Evolutionary conservation across 2,329 filamentous ascomycete species (phyloP), one percentile per base, ranked within the genome.

Genomic region (Fusarium brevicatenulatum): DNA sequence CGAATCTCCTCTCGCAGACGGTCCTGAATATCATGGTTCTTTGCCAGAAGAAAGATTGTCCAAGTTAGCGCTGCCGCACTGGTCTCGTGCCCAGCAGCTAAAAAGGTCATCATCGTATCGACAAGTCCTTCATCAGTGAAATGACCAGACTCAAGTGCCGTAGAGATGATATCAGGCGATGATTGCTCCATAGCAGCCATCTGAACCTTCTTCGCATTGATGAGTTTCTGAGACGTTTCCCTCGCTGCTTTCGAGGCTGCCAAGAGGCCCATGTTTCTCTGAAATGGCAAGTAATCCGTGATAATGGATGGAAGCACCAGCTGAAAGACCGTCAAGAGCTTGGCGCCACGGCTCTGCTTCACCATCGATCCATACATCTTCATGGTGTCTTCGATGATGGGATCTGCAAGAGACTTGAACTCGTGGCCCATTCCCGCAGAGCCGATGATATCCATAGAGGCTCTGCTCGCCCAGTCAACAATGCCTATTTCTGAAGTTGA

Each of bases 61-160:
- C 84, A 86, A 1, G 81, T 81, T 53, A 85, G 78, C 0, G 82
- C 75, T 1, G 80, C 79, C 5, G 84, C 83, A 2, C 83, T 85
- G 1, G 84, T 85, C 63, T 86, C 84, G 52, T 86, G 84, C 0
- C 84, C 84, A 79, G 75, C 68, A 6, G 68, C 68, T 16, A 70
- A 23, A 32, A 70, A 70, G 11, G 68, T 70, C 66, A 70, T 70
- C 68, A 70, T 70, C 0, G 66, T 70, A 28, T 70, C 68, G 5
- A 70, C 66, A 1, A 70, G 68, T 0, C 68, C 68, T 10, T 70
- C 68, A 16, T 70, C 68, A 0, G 60, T 70, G 11, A 84, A 85
- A 39, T 60, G 68, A 2, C 69, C 66, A 13, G 75, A 75, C 13
- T 70, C 60, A 4, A 84, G 67, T 3, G 82, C 82, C 0, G 83